Evolutionary conservation across 371 early-diverging fungal genomes (phyloP).

Genomic region (Rhizoclosmatium hyalinum): DNA sequence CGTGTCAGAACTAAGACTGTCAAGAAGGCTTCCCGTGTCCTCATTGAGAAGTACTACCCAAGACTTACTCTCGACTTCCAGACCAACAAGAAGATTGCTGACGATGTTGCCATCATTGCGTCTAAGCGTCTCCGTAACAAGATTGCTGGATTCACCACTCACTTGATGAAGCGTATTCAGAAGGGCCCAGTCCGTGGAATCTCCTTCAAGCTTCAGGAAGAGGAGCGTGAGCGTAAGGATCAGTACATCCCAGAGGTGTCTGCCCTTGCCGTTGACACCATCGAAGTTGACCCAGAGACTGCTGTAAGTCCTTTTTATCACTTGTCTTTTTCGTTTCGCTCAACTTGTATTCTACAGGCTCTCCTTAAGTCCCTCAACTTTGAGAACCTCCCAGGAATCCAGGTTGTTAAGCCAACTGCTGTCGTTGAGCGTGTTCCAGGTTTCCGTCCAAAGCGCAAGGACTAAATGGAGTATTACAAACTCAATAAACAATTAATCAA

Average conservation of each 20-base stretch:
- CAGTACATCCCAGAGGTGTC: slow-evolving; percentile 99
- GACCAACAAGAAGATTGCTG: slow-evolving; percentile 99
- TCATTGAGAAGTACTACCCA: slow-evolving; percentile 99
- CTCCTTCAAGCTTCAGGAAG: slow-evolving; percentile 96
- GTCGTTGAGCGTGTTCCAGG: slow-evolving; percentile 42
- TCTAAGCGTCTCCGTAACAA: slow-evolving; percentile 99
- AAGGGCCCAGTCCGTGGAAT: slow-evolving; percentile 99
- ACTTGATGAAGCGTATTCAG: slow-evolving; percentile 99
- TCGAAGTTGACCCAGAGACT: slow-evolving; percentile 97
- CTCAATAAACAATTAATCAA: not conserved
- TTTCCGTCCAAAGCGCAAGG: slow-evolving; percentile 7
- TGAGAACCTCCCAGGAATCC: slow-evolving; percentile 64
- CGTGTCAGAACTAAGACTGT: slow-evolving; percentile 97
- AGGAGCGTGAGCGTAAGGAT: slow-evolving; percentile 99
- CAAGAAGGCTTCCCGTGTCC: slow-evolving; percentile 99
- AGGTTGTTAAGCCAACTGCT: slow-evolving; percentile 44
- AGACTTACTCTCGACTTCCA: slow-evolving; percentile 99
- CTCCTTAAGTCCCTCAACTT: slow-evolving; percentile 96
- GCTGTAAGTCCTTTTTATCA: slow-evolving; percentile 33
- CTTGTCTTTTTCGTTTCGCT: not conserved
- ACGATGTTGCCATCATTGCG: slow-evolving; percentile 98
- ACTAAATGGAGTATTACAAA: no score
- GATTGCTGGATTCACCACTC: slow-evolving; percentile 99
- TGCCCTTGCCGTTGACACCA: slow-evolving; percentile 92
- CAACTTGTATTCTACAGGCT: slow-evolving; percentile 59